Conservation (phyloP, 495 filamentous ascomycete species). For the Ascobolus immersus region DNA sequence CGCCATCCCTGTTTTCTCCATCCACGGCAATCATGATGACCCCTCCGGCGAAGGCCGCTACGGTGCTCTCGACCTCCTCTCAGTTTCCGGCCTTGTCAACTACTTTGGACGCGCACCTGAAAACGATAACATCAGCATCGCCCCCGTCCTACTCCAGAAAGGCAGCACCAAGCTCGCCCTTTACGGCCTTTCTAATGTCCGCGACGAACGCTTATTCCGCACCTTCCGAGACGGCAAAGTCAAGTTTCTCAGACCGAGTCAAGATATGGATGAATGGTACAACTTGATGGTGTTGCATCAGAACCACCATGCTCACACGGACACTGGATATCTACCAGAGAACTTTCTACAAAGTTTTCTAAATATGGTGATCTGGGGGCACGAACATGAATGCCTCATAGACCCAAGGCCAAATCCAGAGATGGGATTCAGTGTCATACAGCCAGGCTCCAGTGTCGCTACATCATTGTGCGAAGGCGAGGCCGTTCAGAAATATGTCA, state of each 20-base stretch:
- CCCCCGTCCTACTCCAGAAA: conserved; percentile 81
- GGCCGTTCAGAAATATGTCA: conserved; percentile 72
- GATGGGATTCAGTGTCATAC: conserved; percentile 82
- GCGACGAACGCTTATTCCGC: conserved; percentile 78
- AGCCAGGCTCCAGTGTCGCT: conserved; percentile 85
- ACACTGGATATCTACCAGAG: conserved; percentile 77
- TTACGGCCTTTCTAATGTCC: conserved; percentile 88
- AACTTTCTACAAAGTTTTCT: conserved; percentile 81
- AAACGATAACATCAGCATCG: conserved; percentile 72
- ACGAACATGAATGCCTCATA: conserved; percentile 92
- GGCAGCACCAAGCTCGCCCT: conserved; percentile 80
- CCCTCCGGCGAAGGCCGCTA: conserved; percentile 51
- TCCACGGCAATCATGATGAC: conserved; percentile 97
- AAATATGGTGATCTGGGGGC: conserved; percentile 84
- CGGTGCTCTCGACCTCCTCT: conserved; percentile 71
- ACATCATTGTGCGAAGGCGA: conserved; percentile 80
- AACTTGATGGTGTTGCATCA: conserved; percentile 91
- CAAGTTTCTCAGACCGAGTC: conserved; percentile 65
- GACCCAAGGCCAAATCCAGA: conserved; percentile 59
- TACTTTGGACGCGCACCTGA: conserved; percentile 86
- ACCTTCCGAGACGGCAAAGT: conserved; percentile 86
- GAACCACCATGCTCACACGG: conserved; percentile 76
- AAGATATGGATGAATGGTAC: conserved; percentile 81
- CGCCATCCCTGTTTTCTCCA: conserved; percentile 90
- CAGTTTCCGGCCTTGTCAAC: conserved; percentile 74